Percentiles rank a stretch among this genome's conserved stretches.
Conservation (phyloP, 306 rosid species). For the Vigna trinervia region DNA sequence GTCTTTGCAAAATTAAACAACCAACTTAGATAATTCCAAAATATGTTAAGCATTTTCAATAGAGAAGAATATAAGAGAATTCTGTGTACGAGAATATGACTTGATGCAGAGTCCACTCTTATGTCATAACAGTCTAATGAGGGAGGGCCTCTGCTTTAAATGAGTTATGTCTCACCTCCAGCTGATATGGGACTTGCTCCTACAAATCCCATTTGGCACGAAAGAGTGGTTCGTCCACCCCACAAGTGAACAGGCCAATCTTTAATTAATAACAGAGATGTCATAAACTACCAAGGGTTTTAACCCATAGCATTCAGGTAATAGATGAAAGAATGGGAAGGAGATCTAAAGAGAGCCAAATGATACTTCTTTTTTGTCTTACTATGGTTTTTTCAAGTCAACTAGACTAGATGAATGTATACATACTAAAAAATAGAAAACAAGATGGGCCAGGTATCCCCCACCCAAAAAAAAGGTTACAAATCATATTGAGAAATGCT, state of each 20-base stretch:
- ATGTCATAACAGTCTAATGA: background rate
- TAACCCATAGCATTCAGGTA: background rate
- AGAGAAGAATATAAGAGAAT: background rate
- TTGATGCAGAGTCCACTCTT: background rate
- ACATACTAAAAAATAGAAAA: background rate
- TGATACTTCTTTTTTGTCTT: no score
- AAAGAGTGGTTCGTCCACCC: constrained; percentile 1
- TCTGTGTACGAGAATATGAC: background rate
- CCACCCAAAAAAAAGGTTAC: background rate
- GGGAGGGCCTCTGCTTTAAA: background rate
- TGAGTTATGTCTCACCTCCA: constrained; percentile 1
- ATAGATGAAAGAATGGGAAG: background rate
- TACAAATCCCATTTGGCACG: background rate
- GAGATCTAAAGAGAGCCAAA: background rate
- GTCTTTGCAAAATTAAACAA: constrained; percentile 21
- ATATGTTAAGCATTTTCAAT: constrained; percentile 25
- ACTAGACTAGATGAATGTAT: background rate
- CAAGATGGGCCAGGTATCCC: background rate
- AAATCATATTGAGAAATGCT: constrained; percentile 48
- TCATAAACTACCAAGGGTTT: background rate
- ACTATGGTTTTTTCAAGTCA: no score
- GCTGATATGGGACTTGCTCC: constrained; percentile 32
- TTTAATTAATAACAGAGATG: constrained; percentile 13
- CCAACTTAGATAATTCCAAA: background rate
- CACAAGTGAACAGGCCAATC: constrained; percentile 7